These are phyloP conservation scores for Cunninghamia lanceolata DNA, from an alignment of 75 land plant species.

Conservation along the genomic window DNA sequence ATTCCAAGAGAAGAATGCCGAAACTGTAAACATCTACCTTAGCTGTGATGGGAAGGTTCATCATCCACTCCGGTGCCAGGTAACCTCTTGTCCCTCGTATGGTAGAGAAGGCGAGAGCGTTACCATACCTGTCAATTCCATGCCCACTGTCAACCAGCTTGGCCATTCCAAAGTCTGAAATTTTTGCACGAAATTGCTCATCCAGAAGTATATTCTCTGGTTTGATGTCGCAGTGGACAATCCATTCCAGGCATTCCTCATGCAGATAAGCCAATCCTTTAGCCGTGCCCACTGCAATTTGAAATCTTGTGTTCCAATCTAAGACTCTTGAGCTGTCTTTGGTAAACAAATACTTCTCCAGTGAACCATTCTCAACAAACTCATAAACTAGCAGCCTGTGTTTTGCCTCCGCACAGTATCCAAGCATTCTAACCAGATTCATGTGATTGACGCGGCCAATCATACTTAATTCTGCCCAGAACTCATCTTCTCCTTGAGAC, in stretches of 20 bases:
- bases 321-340: too few species aligned
- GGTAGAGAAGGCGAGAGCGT: constrained; percentile 30
- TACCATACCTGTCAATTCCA: constrained; percentile 5
- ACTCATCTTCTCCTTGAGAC: too few species aligned
- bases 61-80: constrained; percentile 23
- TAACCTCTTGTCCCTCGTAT: constrained; percentile 71
- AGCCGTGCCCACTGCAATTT: too few species aligned
- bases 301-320: too few species aligned
- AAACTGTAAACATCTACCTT: too few species aligned
- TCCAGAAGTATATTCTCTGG: constrained; percentile 8
- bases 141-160: not conserved
- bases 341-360: not conserved
- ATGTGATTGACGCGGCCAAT: constrained; percentile 47
- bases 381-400: not conserved
- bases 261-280: too few species aligned
- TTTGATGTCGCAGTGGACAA: too few species aligned
- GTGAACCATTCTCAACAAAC: not conserved
- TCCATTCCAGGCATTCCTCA: too few species aligned
- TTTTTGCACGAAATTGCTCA: not conserved
- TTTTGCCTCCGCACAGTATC: not conserved
- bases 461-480: too few species aligned
- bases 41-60: too few species aligned
- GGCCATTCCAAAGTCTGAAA: constrained; percentile 15
- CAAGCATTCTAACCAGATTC: constrained; percentile 12
- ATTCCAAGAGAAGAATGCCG: too few species aligned